Base-by-base conservation (phyloP, 1,284 basidiomycete species). In the Ceratobasidium sp. region DNA sequence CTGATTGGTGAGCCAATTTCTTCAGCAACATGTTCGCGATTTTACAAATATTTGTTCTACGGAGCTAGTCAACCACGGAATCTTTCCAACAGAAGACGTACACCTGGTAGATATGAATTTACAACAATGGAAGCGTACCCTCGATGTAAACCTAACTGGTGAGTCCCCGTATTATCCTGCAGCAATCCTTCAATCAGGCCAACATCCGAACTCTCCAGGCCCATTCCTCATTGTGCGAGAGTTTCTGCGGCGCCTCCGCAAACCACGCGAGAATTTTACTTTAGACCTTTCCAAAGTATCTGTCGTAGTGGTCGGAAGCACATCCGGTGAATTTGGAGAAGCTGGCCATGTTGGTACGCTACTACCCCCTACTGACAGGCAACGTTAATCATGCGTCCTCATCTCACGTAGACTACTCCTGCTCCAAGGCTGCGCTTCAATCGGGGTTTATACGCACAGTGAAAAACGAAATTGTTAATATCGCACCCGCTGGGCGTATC, bases 381-480 rank as follows among this genome's bases (percentile, higher is more conserved):
- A 4, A 33, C 33, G 33, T 33, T 33, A 4, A 33, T 33, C 33
- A 33, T 33, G 33, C 33, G 33, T 33, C 33, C 33, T 33, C 33
- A 33, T 33, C 33, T 33, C 64, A 4, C 3, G 17, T 5, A 74
- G 71, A 74, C 38, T 74, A 74, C 42, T 64, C 71, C 13, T 74
- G 71, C 54, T 74, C 71, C 61, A 74, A 74, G 48, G 12, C 77
- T 89, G 93, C 90, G 0, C 87, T 94, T 85, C 93, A 93, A 91
- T 91, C 93, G 79, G 93, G 93, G 0, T 83, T 94, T 54, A 89
- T 90, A 0, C 85, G 91, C 79, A 87, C 90, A 2, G 86, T 94
- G 79, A 94, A 94, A 84, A 94, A 94, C 82, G 93, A 94, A 83
- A 94, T 94, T 77, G 92, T 94, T 40, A 89, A 90, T 83, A 90